Conservation (phyloP, 2,329 filamentous ascomycete genomes). For the Esteya vermicola region DNA sequence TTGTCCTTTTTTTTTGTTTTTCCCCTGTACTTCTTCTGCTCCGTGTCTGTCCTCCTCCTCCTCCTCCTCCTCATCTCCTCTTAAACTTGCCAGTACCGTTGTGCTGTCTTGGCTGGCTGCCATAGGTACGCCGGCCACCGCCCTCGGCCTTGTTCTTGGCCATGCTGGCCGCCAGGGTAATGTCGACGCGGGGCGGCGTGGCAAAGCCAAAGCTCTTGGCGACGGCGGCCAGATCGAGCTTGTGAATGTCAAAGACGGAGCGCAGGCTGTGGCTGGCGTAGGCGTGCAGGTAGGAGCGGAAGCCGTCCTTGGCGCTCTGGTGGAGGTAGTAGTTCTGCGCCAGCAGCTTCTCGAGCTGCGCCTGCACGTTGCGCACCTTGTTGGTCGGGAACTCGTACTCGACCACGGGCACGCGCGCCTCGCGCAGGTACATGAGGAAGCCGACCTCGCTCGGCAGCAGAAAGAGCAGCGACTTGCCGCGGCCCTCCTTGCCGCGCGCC, state of each 20-base stretch:
- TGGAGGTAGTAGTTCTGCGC: conserved; percentile 94
- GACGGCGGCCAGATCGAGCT: conserved; percentile 69
- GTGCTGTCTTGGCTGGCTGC: conserved; percentile 57
- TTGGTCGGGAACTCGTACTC: conserved; percentile 91
- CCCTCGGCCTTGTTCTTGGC: conserved; percentile 53
- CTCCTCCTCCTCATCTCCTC: conserved; percentile 1
- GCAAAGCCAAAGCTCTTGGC: conserved; percentile 74
- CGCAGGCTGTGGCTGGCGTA: conserved; percentile 79
- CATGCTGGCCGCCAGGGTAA: conserved; percentile 65
- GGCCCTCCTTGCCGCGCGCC: conserved; percentile 67
- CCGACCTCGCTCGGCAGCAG: conserved; percentile 84
- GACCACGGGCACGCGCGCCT: conserved; percentile 80
- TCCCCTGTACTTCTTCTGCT: too few species aligned
- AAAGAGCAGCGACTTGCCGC: conserved; percentile 85
- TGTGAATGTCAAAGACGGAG: conserved; percentile 73
- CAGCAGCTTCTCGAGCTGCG: conserved; percentile 88
- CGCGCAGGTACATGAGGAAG: conserved; percentile 82
- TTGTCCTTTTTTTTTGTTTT: too few species aligned
- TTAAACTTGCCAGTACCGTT: conserved; percentile 8
- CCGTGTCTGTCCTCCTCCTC: neutral
- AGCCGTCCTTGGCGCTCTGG: conserved; percentile 66
- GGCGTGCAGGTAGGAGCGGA: conserved; percentile 83
- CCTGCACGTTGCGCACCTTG: conserved; percentile 83
- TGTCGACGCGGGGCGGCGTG: conserved; percentile 64
- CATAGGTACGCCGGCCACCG: conserved; percentile 50